Evolutionary conservation across 2,329 filamentous ascomycete genomes (phyloP).

Genomic region (Fusarium chaquense): DNA sequence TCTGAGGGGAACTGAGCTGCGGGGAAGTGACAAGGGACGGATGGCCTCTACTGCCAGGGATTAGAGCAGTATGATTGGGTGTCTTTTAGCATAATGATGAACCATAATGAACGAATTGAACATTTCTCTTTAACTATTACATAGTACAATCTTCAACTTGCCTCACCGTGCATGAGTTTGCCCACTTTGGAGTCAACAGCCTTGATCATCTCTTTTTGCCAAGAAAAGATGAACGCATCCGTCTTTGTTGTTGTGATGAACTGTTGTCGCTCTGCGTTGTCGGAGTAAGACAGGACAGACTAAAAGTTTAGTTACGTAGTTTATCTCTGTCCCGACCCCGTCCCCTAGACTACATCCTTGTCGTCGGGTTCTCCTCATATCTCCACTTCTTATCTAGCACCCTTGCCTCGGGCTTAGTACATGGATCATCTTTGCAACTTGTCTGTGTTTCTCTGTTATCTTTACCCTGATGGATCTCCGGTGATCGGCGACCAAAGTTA

Average conservation of each 20-base stretch:
- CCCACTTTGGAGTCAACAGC: not conserved
- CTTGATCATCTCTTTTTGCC: constrained; percentile 5
- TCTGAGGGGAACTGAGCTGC: constrained; percentile 28
- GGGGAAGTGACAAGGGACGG: constrained; percentile 4
- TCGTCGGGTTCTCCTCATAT: constrained; percentile 18
- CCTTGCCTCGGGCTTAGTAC: not conserved
- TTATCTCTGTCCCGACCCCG: not conserved
- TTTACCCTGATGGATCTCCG: constrained; percentile 30
- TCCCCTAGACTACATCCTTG: not conserved
- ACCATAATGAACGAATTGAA: constrained; percentile 34
- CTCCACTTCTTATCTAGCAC: constrained; percentile 32
- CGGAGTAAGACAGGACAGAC: constrained; percentile 6
- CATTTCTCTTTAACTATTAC: constrained; percentile 4
- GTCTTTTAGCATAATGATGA: constrained; percentile 21
- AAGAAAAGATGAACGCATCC: constrained; percentile 2
- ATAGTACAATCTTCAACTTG: not conserved
- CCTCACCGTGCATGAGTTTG: not conserved
- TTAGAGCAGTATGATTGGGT: constrained; percentile 22
- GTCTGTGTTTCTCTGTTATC: constrained; percentile 14
- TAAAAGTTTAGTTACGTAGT: constrained; percentile 6
- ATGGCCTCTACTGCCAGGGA: constrained; percentile 6
- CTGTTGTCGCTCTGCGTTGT: constrained; percentile 17
- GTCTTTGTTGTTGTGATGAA: not conserved
- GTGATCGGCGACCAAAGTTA: constrained; percentile 16
- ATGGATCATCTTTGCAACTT: constrained; percentile 2